Percentiles rank a stretch among this genome's conserved stretches.
Evolutionary conservation across 148 eudicot species (phyloP).

Genomic region (Heliosperma pusillum): DNA sequence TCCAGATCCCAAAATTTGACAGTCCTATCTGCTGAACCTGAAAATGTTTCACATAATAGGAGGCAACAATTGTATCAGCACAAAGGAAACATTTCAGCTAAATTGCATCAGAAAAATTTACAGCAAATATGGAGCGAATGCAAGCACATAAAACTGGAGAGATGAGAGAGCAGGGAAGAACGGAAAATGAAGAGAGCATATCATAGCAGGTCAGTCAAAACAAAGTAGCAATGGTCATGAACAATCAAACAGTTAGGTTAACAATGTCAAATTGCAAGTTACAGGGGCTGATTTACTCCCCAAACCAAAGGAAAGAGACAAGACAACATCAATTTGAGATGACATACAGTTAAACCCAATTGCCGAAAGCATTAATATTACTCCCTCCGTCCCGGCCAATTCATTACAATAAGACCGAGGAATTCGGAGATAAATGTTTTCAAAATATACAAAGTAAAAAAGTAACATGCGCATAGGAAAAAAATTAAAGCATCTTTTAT

Average conservation of each 20-base stretch:
- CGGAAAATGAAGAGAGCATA: not conserved
- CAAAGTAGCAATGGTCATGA: not conserved
- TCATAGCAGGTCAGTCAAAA: not conserved
- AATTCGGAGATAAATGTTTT: too few species aligned
- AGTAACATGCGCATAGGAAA: too few species aligned
- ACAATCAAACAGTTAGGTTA: not conserved
- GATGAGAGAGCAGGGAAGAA: not conserved
- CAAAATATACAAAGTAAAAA: too few species aligned
- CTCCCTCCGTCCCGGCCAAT: too few species aligned
- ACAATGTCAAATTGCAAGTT: not conserved
- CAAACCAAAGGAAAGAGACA: not conserved
- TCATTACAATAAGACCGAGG: too few species aligned
- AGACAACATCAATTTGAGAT: not conserved
- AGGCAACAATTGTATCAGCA: conserved; percentile 16
- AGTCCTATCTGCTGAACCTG: conserved; percentile 95
- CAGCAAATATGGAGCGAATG: not conserved
- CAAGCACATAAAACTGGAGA: not conserved
- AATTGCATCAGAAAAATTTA: not conserved
- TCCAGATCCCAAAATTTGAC: conserved; percentile 97
- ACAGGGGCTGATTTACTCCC: conserved; percentile 3
- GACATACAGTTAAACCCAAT: not conserved
- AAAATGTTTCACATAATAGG: conserved; percentile 17
- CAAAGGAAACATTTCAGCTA: not conserved
- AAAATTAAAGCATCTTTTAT: too few species aligned
- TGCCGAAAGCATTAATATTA: not conserved